Conservation (phyloP, 164 flowering plant species). For the Berberis thunbergii region DNA sequence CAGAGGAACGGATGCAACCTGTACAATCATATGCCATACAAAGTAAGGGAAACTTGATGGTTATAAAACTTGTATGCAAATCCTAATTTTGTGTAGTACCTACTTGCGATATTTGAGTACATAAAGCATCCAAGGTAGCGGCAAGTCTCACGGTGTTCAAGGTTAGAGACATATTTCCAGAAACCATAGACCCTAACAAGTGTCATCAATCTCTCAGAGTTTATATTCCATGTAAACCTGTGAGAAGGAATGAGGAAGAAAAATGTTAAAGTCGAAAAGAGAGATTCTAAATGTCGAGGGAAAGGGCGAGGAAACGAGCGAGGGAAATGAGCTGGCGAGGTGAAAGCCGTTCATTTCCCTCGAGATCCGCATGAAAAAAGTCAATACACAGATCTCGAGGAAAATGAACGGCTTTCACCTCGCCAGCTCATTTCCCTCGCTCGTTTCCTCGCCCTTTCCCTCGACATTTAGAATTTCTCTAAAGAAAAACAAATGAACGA, state of each 20-base stretch:
- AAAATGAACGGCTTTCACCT: too few relatives aligned
- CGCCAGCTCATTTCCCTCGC: too few relatives aligned
- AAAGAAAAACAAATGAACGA: not conserved
- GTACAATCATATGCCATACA: conserved; percentile 5
- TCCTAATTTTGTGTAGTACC: conserved; percentile 30
- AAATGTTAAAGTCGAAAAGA: too few relatives aligned
- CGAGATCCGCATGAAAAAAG: too few relatives aligned
- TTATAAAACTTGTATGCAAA: too few relatives aligned
- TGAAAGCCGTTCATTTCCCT: too few relatives aligned
- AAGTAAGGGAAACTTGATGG: not conserved
- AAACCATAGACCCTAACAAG: conserved; percentile 89
- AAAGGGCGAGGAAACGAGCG: too few relatives aligned
- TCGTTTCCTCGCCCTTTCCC: too few relatives aligned
- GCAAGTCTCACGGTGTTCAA: conserved; percentile 76
- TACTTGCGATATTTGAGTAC: conserved; percentile 75
- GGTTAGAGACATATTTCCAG: conserved; percentile 91
- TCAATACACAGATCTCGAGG: too few relatives aligned
- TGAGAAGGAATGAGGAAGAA: not conserved
- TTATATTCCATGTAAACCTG: conserved; percentile 93
- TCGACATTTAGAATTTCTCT: too few relatives aligned
- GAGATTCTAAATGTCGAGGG: too few relatives aligned
- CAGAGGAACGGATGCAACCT: conserved; percentile 72
- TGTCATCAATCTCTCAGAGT: conserved; percentile 83
- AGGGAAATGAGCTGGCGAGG: too few relatives aligned
- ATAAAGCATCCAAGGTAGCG: conserved; percentile 94